These are phyloP conservation scores for Tricholoma sp. DNA, from an alignment of 768 basidiomycete genomes.

Conservation along the genomic window DNA sequence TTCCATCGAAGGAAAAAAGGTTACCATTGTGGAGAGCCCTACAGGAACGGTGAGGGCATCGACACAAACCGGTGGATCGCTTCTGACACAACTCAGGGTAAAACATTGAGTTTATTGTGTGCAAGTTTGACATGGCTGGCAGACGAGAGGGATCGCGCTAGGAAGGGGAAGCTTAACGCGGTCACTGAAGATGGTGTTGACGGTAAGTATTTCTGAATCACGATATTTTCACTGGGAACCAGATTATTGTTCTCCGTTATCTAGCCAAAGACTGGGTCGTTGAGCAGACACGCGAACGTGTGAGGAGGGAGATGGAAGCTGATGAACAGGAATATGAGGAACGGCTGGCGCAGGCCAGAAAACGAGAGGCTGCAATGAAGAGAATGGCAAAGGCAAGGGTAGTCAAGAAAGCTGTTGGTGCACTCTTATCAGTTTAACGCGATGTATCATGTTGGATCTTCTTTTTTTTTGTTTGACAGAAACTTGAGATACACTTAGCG, in stretches of 20 bases:
- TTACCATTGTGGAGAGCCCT: slow-evolving; percentile 85
- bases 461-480: slow-evolving; percentile 4
- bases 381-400: slow-evolving; percentile 52
- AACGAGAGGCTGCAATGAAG: slow-evolving; percentile 53
- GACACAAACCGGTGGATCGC: background rate
- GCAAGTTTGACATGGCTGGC: slow-evolving; percentile 70
- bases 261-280: slow-evolving; percentile 72
- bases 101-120: slow-evolving; percentile 78
- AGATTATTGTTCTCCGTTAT: background rate
- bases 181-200: slow-evolving; percentile 27
- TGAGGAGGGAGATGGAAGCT: slow-evolving; percentile 60
- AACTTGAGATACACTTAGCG: slow-evolving; percentile 7
- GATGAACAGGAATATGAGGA: slow-evolving; percentile 62
- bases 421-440: background rate
- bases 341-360: slow-evolving; percentile 53
- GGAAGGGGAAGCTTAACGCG: slow-evolving; percentile 55
- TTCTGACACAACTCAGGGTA: slow-evolving; percentile 49
- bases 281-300: slow-evolving; percentile 61
- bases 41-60: slow-evolving; percentile 69
- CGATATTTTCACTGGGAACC: background rate
- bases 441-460: background rate
- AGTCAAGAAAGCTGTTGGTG: slow-evolving; percentile 53
- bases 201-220: slow-evolving; percentile 18
- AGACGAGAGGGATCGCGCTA: slow-evolving; percentile 65
- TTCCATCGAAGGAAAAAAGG: slow-evolving; percentile 66